Conservation (phyloP, 2,329 filamentous ascomycete genomes). For the Hypoxylon sp. region DNA sequence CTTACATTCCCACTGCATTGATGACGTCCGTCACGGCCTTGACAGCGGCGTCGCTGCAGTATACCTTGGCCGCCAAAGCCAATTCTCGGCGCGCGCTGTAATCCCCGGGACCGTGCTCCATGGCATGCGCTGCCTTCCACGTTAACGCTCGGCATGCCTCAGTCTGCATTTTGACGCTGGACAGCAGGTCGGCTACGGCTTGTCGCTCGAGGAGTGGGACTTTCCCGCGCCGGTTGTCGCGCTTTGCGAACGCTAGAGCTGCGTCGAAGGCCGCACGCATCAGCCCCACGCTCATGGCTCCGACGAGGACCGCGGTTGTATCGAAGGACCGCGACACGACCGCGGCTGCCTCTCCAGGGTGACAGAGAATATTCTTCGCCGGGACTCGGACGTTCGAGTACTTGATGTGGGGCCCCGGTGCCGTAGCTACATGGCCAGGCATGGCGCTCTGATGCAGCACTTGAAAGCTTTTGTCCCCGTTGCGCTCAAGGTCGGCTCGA, state of each 20-base stretch:
- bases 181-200: conserved; percentile 64
- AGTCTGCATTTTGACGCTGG: conserved; percentile 63
- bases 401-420: conserved; percentile 62
- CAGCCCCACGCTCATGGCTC: conserved; percentile 66
- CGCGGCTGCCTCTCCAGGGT: conserved; percentile 57
- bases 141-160: conserved; percentile 64
- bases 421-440: conserved; percentile 59
- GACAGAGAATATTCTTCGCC: conserved; percentile 59
- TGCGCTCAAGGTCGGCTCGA: conserved; percentile 60
- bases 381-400: conserved; percentile 64
- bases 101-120: conserved; percentile 58
- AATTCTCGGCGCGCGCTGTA: conserved; percentile 58
- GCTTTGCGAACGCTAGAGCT: conserved; percentile 63
- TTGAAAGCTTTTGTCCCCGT: conserved; percentile 57
- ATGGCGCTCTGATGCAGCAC: conserved; percentile 61
- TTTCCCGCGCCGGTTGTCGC: conserved; percentile 59
- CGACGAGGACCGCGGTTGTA: conserved; percentile 61
- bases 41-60: conserved; percentile 62
- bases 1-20: conserved; percentile 63
- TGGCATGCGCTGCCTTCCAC: conserved; percentile 63
- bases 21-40: conserved; percentile 63
- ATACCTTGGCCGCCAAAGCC: conserved; percentile 64
- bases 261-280: conserved; percentile 67
- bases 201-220: conserved; percentile 62
- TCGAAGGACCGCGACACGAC: conserved; percentile 60